phyloP scores from a whole-genome alignment of 1,284 basidiomycete species.

The Gomphus sp. region DNA sequence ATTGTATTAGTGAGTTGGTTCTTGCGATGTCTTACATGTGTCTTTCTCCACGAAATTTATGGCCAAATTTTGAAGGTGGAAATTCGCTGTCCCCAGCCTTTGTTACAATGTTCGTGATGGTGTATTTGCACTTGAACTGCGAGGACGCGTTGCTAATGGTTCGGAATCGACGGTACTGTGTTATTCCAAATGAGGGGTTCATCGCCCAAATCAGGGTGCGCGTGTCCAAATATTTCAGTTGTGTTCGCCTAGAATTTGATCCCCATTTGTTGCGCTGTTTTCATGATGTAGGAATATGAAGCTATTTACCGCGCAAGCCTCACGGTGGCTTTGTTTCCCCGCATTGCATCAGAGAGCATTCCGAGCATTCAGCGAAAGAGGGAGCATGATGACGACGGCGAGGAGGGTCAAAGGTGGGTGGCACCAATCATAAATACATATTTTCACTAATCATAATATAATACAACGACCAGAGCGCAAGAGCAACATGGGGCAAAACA shows the following conservation, averaged over 20 bases:
- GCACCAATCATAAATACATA: background rate
- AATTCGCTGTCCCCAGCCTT: constrained; percentile 84
- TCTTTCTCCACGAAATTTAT: background rate
- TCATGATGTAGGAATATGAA: constrained; percentile 64
- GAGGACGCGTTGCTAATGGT: constrained; percentile 79
- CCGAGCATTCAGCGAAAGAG: constrained; percentile 51
- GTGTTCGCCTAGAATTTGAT: constrained; percentile 2
- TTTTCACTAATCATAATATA: background rate
- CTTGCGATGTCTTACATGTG: background rate
- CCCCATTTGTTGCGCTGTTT: background rate
- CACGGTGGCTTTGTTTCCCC: constrained; percentile 52
- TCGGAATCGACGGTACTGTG: constrained; percentile 85
- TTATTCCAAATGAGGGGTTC: constrained; percentile 82
- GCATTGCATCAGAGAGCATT: constrained; percentile 23
- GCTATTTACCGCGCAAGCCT: constrained; percentile 74
- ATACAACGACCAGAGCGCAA: background rate
- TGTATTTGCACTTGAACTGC: constrained; percentile 69
- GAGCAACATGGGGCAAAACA: constrained; percentile 4
- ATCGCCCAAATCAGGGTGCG: constrained; percentile 77
- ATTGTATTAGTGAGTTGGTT: constrained; percentile 70
- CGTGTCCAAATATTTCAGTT: background rate
- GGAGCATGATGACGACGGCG: constrained; percentile 52
- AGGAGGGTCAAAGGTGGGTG: constrained; percentile 34
- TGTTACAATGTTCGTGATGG: constrained; percentile 90
- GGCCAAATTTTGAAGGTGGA: constrained; percentile 45